Evolutionary conservation across 805 yeast genomes (phyloP).

Genomic region (Candida parachauliodes): DNA sequence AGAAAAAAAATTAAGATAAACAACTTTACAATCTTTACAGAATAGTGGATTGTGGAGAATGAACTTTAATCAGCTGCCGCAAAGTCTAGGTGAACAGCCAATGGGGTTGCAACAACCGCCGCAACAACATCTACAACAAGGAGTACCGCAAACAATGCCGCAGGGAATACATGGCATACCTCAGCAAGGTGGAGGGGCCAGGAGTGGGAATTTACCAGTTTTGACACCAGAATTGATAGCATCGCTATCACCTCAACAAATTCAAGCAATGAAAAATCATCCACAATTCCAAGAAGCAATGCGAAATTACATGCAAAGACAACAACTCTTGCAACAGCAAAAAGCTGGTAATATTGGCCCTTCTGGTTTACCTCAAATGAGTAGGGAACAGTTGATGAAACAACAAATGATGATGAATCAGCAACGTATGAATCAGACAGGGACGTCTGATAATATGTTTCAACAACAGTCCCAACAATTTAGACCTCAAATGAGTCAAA

Average conservation of each 20-base stretch:
- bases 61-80: slow-evolving; percentile 11
- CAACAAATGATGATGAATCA: slow-evolving; percentile 10
- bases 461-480: slow-evolving; percentile 1
- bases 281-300: slow-evolving; percentile 42
- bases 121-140: slow-evolving; percentile 3
- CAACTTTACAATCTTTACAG: too few species aligned
- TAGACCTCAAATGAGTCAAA: slow-evolving; percentile 8
- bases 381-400: slow-evolving; percentile 8
- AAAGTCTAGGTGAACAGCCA: slow-evolving; percentile 7
- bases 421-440: neutral
- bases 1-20: slow-evolving; percentile 3
- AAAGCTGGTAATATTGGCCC: slow-evolving; percentile 12
- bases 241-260: slow-evolving; percentile 38
- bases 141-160: neutral
- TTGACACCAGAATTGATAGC: slow-evolving; percentile 26
- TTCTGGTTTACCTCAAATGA: slow-evolving; percentile 2
- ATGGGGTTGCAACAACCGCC: slow-evolving; percentile 3
- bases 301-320: slow-evolving; percentile 35
- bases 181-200: slow-evolving; percentile 7
- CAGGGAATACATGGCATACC: neutral
- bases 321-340: slow-evolving; percentile 33
- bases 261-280: slow-evolving; percentile 39
- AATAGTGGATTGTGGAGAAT: slow-evolving; percentile 6
- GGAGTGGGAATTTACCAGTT: slow-evolving; percentile 8
- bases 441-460: slow-evolving; percentile 6